These are phyloP conservation scores for Chloris gayana DNA, from an alignment of 176 grass and related monocot species.

Conservation along the genomic window DNA sequence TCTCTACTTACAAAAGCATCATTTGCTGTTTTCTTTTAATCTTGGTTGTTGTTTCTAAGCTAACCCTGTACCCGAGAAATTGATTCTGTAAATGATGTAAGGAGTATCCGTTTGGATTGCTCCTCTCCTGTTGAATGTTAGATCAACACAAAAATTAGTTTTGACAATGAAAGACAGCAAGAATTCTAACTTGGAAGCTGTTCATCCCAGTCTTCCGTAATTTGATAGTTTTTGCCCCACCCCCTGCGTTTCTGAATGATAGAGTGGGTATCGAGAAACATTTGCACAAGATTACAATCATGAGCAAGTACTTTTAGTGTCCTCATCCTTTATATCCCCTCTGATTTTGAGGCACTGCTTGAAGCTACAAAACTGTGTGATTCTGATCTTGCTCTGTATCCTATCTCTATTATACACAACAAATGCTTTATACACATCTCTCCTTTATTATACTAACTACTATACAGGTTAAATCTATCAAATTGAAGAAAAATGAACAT, in stretches of 20 bases:
- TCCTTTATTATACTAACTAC: conserved; percentile 38
- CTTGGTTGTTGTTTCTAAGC: conserved; percentile 5
- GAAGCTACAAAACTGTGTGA: conserved; percentile 2
- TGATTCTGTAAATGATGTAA: conserved; percentile 34
- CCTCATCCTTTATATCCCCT: background rate
- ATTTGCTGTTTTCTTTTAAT: background rate
- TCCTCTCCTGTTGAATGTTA: conserved; percentile 29
- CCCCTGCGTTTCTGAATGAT: background rate
- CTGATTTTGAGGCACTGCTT: background rate
- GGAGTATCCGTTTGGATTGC: conserved; percentile 12
- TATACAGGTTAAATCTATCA: conserved; percentile 49
- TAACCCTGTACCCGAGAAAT: conserved; percentile 37
- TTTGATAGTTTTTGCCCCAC: background rate
- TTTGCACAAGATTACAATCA: conserved; percentile 22
- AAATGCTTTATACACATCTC: conserved; percentile 35
- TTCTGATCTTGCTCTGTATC: background rate
- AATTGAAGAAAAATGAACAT: background rate
- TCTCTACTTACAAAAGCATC: conserved; percentile 36
- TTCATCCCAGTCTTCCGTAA: background rate
- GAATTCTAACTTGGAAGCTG: conserved; percentile 30
- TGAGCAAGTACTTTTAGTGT: background rate
- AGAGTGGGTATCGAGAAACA: background rate
- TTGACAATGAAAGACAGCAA: conserved; percentile 24
- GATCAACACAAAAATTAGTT: conserved; percentile 34
- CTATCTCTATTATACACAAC: conserved; percentile 27